phyloP scores from a whole-genome alignment of 345 rosid species.

The Populus alba region DNA sequence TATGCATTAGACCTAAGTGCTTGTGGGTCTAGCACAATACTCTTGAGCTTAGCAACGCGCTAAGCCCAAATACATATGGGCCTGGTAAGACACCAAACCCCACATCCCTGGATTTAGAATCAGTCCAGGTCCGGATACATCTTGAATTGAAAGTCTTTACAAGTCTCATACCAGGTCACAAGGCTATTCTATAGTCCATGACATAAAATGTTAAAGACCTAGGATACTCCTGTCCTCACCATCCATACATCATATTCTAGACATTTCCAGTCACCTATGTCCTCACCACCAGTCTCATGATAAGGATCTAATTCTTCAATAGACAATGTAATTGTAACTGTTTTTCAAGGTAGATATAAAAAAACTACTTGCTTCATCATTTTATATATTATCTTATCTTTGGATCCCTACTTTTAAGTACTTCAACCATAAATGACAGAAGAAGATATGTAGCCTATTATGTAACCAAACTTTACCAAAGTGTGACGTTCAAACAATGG shows the following conservation, averaged over 20 bases:
- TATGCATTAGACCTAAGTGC: no score
- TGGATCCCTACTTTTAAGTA: not conserved
- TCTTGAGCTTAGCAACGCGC: accelerated
- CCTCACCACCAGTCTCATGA: not conserved
- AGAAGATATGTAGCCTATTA: not conserved
- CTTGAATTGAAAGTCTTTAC: no score
- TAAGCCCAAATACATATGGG: accelerated
- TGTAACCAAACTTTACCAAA: not conserved
- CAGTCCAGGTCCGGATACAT: no score
- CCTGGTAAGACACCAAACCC: no score
- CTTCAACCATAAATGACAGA: not conserved
- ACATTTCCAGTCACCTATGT: not conserved
- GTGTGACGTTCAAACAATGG: not conserved
- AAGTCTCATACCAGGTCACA: no score
- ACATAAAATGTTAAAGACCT: no score
- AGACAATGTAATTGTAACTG: not conserved
- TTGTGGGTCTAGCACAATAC: no score
- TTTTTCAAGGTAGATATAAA: not conserved
- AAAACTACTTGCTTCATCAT: not conserved
- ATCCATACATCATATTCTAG: not conserved
- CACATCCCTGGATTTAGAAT: no score
- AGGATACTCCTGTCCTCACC: not conserved
- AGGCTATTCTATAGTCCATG: no score
- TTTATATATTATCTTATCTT: not conserved
- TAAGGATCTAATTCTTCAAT: not conserved